Percentiles rank a stretch among this genome's conserved stretches.
Conservation (phyloP, 768 basidiomycete genomes). For the Termitomyces heimii region DNA sequence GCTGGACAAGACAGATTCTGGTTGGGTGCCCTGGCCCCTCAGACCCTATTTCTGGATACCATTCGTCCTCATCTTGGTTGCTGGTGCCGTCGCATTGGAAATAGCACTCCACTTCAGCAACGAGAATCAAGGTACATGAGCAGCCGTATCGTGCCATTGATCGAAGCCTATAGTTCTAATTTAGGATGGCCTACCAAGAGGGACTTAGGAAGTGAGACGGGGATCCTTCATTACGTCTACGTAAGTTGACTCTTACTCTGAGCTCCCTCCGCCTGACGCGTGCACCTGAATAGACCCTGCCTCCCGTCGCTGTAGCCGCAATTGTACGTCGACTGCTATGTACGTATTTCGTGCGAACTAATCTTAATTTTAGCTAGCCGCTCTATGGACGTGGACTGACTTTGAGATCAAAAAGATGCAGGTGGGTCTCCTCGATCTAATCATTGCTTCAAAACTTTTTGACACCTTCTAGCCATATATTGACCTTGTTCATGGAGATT, state of each 20-base stretch:
- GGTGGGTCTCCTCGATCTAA: slow-evolving; percentile 18
- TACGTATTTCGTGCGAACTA: background rate
- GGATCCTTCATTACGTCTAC: slow-evolving; percentile 47
- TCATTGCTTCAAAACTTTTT: background rate
- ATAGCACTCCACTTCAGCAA: slow-evolving; percentile 40
- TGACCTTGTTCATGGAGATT: slow-evolving; percentile 49
- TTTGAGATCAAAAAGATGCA: slow-evolving; percentile 54
- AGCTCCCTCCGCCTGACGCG: background rate
- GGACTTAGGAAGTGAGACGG: slow-evolving; percentile 23
- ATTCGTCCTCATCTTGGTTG: slow-evolving; percentile 30
- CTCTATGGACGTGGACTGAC: slow-evolving; percentile 53
- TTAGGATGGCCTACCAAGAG: slow-evolving; percentile 39
- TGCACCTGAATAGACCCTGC: slow-evolving; percentile 34
- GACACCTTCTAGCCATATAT: slow-evolving; percentile 40
- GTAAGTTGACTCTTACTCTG: slow-evolving; percentile 24
- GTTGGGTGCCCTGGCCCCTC: slow-evolving; percentile 40
- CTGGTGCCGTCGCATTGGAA: slow-evolving; percentile 38
- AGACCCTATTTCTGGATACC: slow-evolving; percentile 41
- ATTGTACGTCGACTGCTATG: slow-evolving; percentile 23
- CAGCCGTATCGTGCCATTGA: background rate
- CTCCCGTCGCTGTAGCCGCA: slow-evolving; percentile 45
- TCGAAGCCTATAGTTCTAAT: background rate
- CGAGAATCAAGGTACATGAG: slow-evolving; percentile 33
- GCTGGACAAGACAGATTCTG: background rate
- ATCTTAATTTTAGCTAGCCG: slow-evolving; percentile 29